Base-by-base conservation (phyloP, 2,329 filamentous ascomycete species). In the Trichoderma breve region DNA sequence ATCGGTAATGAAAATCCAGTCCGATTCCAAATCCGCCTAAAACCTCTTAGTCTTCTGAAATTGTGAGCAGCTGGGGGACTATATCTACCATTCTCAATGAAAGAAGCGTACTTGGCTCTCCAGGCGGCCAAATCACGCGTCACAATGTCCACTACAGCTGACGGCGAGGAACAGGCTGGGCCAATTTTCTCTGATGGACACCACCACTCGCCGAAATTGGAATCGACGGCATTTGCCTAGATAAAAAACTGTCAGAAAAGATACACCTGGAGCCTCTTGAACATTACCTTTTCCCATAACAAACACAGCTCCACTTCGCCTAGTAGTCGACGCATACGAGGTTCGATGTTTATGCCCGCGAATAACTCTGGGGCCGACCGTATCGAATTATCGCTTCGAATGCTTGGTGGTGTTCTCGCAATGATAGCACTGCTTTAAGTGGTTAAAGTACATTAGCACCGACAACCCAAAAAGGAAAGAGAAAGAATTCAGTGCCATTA, bases 241-340 rank as follows among this genome's bases (percentile, higher is more conserved):
- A 43, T 43, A 3, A 4, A 3, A 18, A n/a, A 9, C 8, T 43
- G 36, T 43, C 36, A 43, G 39, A 43, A 43, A 43, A n/a, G 39
- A 43, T n/a, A 0, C 39, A 9, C 0, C 7, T 4, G 1, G 15
- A 43, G 7, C 7, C 3, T n/a, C 7, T 9, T 9, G 0, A 43
- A 7, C 7, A 43, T n/a, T 43, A 43, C 39, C 7, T 43, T 43
- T 43, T 43, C 39, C 39, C 39, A 43, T n/a, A 43, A 15, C 7
- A 43, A 3, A 9, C 39, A 43, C 18, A 43, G 7, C 15, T 43
- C 39, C 39, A 43, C 39, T 43, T 43, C 39, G 1, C 39, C 39
- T 8, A 43, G 4, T 3, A 43, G 39, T 8, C 39, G 39, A n/a
- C 39, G 39, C 39, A 43, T 43, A n/a, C 39, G 39, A 43, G 39